Percentiles rank a stretch among this genome's conserved stretches.
These are phyloP conservation scores for Mycena galopus DNA, from an alignment of 768 basidiomycete genomes.

Conservation along the genomic window DNA sequence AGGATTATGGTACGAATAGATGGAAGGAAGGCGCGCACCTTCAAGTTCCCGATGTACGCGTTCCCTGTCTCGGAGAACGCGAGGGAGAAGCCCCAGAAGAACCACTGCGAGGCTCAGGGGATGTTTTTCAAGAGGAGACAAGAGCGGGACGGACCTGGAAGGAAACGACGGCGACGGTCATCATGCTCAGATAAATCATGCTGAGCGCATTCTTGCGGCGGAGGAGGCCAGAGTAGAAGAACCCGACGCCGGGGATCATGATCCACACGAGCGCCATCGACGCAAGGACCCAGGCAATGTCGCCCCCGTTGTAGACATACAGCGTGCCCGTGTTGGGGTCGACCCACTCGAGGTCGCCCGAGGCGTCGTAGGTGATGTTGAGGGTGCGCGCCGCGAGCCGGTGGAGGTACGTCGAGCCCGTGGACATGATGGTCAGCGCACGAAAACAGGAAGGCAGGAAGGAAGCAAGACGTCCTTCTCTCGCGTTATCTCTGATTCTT, in stretches of 20 bases:
- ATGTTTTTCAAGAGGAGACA: too few relatives aligned
- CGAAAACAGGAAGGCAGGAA: too few relatives aligned
- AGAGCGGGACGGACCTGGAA: too few relatives aligned
- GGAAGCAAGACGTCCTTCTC: too few relatives aligned
- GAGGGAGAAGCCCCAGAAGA: constrained; percentile 97
- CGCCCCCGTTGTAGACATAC: not conserved
- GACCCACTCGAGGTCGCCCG: constrained; percentile 33
- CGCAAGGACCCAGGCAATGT: constrained; percentile 65
- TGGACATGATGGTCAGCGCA: too few relatives aligned
- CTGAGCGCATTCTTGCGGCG: constrained; percentile 94
- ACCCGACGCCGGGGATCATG: constrained; percentile 89
- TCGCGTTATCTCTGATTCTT: too few relatives aligned
- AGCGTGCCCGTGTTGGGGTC: constrained; percentile 14
- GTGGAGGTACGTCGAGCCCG: too few relatives aligned
- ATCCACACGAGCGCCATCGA: constrained; percentile 87
- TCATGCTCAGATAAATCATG: constrained; percentile 91
- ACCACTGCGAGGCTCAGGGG: too few relatives aligned
- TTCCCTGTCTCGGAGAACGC: constrained; percentile 86
- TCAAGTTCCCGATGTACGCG: constrained; percentile 87
- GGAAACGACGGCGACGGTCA: constrained; percentile 73
- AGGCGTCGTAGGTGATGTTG: constrained; percentile 29
- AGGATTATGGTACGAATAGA: not conserved
- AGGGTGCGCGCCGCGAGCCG: constrained; percentile 25
- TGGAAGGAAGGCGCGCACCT: constrained; percentile 38
- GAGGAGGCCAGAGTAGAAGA: constrained; percentile 92